Conservation (phyloP, 441 rosid genomes). For the Erysimum cheiri region DNA sequence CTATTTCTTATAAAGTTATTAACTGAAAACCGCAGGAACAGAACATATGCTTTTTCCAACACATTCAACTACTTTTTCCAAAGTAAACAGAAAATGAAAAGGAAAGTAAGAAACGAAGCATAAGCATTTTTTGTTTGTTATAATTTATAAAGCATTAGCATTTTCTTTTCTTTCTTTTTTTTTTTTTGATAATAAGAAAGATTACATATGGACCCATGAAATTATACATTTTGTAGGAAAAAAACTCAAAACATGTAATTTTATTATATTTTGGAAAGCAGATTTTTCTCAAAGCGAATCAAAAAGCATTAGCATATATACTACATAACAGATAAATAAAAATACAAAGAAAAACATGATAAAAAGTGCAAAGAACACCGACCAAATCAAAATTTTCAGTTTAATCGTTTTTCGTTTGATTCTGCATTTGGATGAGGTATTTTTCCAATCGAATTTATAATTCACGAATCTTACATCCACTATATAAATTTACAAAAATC, state of each 20-base stretch:
- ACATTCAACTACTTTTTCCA: slow-evolving; percentile 37
- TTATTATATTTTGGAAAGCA: too few species aligned
- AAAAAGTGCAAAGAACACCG: slow-evolving; percentile 22
- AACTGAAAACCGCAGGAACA: slow-evolving; percentile 45
- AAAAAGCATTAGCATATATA: slow-evolving; percentile 23
- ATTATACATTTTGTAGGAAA: too few species aligned
- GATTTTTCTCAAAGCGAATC: too few species aligned
- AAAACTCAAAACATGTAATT: too few species aligned
- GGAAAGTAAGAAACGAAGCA: slow-evolving; percentile 15
- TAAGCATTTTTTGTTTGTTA: slow-evolving; percentile 3
- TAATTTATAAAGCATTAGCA: slow-evolving; percentile 14
- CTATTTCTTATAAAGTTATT: slow-evolving; percentile 27
- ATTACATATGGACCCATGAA: too few species aligned
- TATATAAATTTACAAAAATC: not conserved
- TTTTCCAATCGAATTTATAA: not conserved
- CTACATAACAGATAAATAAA: not conserved
- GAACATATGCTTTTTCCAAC: slow-evolving; percentile 43
- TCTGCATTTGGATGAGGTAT: slow-evolving; percentile 10
- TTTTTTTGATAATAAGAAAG: too few species aligned
- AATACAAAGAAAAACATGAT: not conserved
- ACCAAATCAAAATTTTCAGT: not conserved
- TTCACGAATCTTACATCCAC: slow-evolving; percentile 4
- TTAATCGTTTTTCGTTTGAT: slow-evolving; percentile 18
- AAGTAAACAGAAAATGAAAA: slow-evolving; percentile 20
- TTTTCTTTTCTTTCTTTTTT: too few species aligned